Evolutionary conservation across 225 moss, liverwort and hornwort species (phyloP).

Genomic region (Climacium dendroides): DNA sequence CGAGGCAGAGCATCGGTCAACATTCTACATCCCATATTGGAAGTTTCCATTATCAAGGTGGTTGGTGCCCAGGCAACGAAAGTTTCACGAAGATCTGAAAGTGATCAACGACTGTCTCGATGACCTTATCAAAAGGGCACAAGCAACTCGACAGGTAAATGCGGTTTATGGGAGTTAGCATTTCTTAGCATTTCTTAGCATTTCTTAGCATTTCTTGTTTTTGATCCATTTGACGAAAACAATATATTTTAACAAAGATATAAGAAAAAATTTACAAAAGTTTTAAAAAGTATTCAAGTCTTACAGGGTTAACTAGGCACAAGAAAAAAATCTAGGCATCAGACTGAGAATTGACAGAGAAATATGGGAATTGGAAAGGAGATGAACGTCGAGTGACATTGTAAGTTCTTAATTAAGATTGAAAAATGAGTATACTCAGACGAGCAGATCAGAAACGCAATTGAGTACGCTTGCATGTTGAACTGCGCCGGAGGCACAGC

Average conservation of each 20-base stretch:
- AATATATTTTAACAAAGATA: too few species aligned
- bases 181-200: neutral
- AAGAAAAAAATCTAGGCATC: too few species aligned
- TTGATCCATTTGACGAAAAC: too few species aligned
- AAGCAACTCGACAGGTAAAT: constrained; percentile 78
- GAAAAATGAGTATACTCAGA: neutral
- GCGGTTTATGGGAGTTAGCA: neutral
- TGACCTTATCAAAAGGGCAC: constrained; percentile 66
- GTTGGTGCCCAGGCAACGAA: constrained; percentile 90
- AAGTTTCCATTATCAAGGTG: constrained; percentile 79
- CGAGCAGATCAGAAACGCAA: neutral
- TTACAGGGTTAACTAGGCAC: too few species aligned
- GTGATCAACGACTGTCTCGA: constrained; percentile 98
- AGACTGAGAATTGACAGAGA: too few species aligned
- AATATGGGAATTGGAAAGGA: too few species aligned
- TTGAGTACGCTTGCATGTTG: neutral
- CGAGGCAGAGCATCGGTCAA: constrained; percentile 97
- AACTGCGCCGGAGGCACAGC: neutral
- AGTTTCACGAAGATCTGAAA: constrained; percentile 85
- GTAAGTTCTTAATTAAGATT: neutral
- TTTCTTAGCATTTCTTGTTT: too few species aligned
- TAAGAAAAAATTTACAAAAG: too few species aligned
- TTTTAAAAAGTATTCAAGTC: too few species aligned
- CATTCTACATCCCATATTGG: constrained; percentile 99
- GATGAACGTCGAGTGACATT: neutral